Percentiles rank a stretch among this genome's conserved stretches.
These are phyloP conservation scores for Paecilomyces formosus DNA, from an alignment of 2,329 filamentous ascomycete genomes.

Conservation along the genomic window DNA sequence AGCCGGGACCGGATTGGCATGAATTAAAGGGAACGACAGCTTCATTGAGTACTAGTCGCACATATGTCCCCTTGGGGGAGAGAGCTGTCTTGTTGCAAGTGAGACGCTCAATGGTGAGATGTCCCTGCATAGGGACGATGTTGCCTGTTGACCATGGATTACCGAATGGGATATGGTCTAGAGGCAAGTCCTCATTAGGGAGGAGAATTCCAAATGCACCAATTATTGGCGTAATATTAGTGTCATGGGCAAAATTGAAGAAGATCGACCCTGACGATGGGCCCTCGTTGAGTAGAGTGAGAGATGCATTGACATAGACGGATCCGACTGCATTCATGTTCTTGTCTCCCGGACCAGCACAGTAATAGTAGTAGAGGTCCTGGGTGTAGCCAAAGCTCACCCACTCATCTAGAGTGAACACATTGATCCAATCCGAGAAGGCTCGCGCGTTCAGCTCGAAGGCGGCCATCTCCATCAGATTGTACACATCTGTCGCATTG, in stretches of 20 bases:
- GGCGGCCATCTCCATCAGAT: slow-evolving; percentile 14
- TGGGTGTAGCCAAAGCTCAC: slow-evolving; percentile 11
- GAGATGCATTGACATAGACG: slow-evolving; percentile 13
- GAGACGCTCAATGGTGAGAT: slow-evolving; percentile 15
- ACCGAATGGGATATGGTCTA: slow-evolving; percentile 11
- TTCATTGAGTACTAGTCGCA: slow-evolving; percentile 15
- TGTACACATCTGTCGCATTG: slow-evolving; percentile 10
- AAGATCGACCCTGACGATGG: slow-evolving; percentile 8
- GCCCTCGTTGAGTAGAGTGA: slow-evolving; percentile 13
- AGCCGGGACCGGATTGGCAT: slow-evolving; percentile 13
- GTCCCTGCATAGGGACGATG: slow-evolving; percentile 14
- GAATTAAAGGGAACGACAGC: slow-evolving; percentile 11
- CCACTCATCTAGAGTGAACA: slow-evolving; percentile 17
- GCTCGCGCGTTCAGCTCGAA: slow-evolving; percentile 14
- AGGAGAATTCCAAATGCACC: slow-evolving; percentile 11
- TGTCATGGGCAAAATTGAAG: slow-evolving; percentile 12
- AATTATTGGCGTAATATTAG: slow-evolving; percentile 14
- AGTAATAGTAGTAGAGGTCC: slow-evolving; percentile 15
- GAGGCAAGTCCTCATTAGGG: slow-evolving; percentile 10
- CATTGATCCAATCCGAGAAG: slow-evolving; percentile 14
- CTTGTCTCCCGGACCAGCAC: slow-evolving; percentile 12
- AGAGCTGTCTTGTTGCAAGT: slow-evolving; percentile 11
- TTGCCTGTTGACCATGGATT: slow-evolving; percentile 10
- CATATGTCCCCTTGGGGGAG: slow-evolving; percentile 9
- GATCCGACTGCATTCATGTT: slow-evolving; percentile 13